Evolutionary conservation across 2,329 filamentous ascomycete species (phyloP), one percentile per base, ranked within the genome.

Genomic region (Penicillium capsulatum): DNA sequence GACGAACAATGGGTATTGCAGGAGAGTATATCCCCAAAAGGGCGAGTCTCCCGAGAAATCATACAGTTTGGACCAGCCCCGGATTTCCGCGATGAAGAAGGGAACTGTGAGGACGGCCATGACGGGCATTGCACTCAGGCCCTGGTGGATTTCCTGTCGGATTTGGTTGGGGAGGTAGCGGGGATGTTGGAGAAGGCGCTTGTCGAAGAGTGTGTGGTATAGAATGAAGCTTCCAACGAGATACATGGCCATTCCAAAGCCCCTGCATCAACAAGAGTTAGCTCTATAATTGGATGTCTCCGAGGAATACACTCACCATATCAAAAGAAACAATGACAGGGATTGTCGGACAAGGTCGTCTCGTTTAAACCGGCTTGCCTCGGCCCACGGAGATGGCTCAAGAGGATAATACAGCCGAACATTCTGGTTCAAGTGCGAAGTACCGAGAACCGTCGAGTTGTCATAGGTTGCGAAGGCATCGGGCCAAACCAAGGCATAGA

Each of bases 141-240:
- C 81, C 67, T 94, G 87, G 45, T 72, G 71, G 57, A 96, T 94
- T 65, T 97, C 91, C 50, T 87, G 77, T 40, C 75, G 73, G 51
- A 96, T 83, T 66, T 96, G 91, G 67, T 95, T 89, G 69, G 89
- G 92, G 57, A 96, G 82, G 68, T 89, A 96, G 60, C 90, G 90
- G 19, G 91, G 91, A 64, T 97, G 90, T 40, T 86, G 71, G 66
- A 91, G 80, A 31, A 86, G 89, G 28, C 80, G 76, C 65, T 96
- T 92, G 70, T 96, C 90, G 69, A 94, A 96, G 59, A 96, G 75
- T 67, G 94, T 83, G 60, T 83, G 56, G 68, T 94, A 97, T 22
- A 89, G 92, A 16, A 94, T 71, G 3, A 81, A 76, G 11, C 89
- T 85, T 61, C 87, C 88, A 49, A 86, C 53, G 64, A 90, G 94